Conservation (phyloP, 129 eudicot genomes). For the Ambrosia artemisiifolia region DNA sequence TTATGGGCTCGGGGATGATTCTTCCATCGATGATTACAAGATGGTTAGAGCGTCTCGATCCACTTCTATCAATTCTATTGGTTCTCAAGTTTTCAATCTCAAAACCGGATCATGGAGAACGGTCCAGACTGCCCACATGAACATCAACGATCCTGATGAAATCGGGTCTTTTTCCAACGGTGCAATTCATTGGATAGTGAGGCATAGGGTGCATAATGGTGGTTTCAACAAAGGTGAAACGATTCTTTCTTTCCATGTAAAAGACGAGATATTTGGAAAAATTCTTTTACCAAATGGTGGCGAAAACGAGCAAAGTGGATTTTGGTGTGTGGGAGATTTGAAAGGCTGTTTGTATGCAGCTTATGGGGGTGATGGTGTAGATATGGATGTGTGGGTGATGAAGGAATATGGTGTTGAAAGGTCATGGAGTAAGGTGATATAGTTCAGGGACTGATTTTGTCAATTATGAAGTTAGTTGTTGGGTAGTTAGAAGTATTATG, state of each 20-base stretch:
- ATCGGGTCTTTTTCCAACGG: conserved; percentile 21
- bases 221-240: neutral
- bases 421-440: conserved; percentile 26
- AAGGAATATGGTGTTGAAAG: conserved; percentile 20
- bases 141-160: conserved; percentile 6
- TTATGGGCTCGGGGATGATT: conserved; percentile 23
- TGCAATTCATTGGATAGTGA: conserved; percentile 16
- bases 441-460: too few relatives aligned
- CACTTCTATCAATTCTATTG: neutral
- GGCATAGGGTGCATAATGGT: neutral
- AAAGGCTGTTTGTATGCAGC: conserved; percentile 23
- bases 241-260: conserved; percentile 6
- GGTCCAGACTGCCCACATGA: neutral
- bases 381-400: conserved; percentile 30
- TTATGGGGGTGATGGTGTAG: conserved; percentile 1
- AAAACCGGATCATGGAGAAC: conserved; percentile 17
- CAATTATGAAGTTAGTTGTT: too few relatives aligned
- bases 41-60: conserved; percentile 13
- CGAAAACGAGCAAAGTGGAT: neutral
- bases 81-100: conserved; percentile 21
- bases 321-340: conserved; percentile 14
- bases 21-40: neutral
- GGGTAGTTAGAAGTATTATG: too few relatives aligned
- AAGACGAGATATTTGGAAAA: neutral
- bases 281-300: neutral